Evolutionary conservation across 805 yeast species (phyloP).

Genomic region (Huiozyma sinensis): DNA sequence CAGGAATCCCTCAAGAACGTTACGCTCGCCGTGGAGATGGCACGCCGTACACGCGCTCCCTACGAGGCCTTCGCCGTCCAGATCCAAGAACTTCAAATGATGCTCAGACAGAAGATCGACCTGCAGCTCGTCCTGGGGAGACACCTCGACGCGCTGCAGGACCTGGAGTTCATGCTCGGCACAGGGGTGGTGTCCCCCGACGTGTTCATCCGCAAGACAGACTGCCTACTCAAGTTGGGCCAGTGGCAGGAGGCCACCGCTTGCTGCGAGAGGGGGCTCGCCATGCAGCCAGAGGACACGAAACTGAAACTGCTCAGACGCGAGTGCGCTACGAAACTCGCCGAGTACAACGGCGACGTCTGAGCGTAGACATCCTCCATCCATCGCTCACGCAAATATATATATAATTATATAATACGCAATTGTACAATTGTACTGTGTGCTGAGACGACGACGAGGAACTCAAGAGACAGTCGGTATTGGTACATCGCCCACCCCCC

Average conservation of each 20-base stretch:
- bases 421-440: background rate
- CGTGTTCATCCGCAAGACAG: constrained; percentile 61
- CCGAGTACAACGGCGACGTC: constrained; percentile 25
- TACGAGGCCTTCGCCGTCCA: constrained; percentile 68
- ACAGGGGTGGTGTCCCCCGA: constrained; percentile 54
- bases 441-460: background rate
- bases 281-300: constrained; percentile 46
- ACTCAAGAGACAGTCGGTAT: background rate
- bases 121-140: constrained; percentile 47
- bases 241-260: constrained; percentile 51
- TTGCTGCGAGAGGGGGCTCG: constrained; percentile 62
- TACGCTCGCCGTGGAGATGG: constrained; percentile 56
- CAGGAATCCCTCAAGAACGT: constrained; percentile 55
- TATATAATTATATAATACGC: background rate
- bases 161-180: constrained; percentile 54
- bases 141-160: constrained; percentile 52
- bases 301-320: constrained; percentile 20
- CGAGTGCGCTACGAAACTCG: constrained; percentile 20
- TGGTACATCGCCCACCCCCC: background rate
- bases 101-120: constrained; percentile 63
- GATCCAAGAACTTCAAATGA: constrained; percentile 53
- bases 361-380: constrained; percentile 1
- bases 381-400: background rate
- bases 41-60: constrained; percentile 49
- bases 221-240: constrained; percentile 51